A percentile compares a stretch with the other conserved stretches of the same genome.
Conservation (phyloP, 2,329 filamentous ascomycete genomes). For the Remersonia thermophila region DNA sequence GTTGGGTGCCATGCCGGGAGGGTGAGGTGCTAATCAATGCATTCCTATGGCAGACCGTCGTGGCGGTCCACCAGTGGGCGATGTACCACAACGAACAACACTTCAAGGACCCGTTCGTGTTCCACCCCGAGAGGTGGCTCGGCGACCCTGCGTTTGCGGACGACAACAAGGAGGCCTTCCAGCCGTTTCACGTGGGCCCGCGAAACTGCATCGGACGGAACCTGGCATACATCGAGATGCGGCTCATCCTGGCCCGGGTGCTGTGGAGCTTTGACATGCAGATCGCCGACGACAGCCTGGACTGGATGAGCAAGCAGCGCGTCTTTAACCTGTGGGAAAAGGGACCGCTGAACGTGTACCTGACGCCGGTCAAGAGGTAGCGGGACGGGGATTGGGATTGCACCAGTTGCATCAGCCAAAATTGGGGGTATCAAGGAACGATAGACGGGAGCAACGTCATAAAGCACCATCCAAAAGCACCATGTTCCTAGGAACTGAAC, state of each 20-base stretch:
- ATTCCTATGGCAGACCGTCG: constrained; percentile 22
- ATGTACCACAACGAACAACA: constrained; percentile 31
- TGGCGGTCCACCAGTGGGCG: constrained; percentile 32
- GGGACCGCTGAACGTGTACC: constrained; percentile 23
- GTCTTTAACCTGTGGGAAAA: constrained; percentile 31
- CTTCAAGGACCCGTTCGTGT: constrained; percentile 33
- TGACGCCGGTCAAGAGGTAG: constrained; percentile 22
- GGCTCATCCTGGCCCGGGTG: constrained; percentile 34
- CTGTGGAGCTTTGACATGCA: constrained; percentile 38
- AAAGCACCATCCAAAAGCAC: too few relatives aligned
- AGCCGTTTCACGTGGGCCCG: constrained; percentile 37
- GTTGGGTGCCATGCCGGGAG: neutral
- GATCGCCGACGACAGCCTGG: constrained; percentile 24
- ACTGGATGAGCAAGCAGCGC: constrained; percentile 29
- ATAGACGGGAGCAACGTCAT: too few relatives aligned
- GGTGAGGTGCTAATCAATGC: too few relatives aligned
- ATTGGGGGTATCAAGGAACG: neutral
- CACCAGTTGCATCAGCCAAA: neutral
- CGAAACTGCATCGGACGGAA: constrained; percentile 39
- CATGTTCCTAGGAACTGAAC: too few relatives aligned
- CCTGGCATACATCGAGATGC: constrained; percentile 38
- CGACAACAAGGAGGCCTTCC: constrained; percentile 32
- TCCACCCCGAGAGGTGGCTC: constrained; percentile 36
- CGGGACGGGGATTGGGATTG: too few relatives aligned
- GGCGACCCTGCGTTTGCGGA: constrained; percentile 25